Conservation (phyloP, 495 filamentous ascomycete genomes). For the Penicillium goetzii region DNA sequence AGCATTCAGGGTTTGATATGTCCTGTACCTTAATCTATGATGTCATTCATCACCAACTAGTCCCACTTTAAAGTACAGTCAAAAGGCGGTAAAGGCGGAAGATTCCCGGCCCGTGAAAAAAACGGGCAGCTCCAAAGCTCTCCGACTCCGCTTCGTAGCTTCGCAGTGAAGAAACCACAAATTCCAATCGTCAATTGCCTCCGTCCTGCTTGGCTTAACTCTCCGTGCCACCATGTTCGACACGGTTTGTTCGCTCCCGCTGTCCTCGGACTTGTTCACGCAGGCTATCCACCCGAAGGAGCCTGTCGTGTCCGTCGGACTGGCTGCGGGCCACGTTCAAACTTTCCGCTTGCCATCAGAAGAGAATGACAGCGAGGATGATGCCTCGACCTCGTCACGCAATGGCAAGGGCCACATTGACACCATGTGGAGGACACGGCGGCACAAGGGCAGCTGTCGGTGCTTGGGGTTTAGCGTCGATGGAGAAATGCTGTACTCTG, state of each 20-base stretch:
- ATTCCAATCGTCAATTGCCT: neutral
- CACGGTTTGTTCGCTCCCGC: conserved; percentile 84
- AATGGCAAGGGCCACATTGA: conserved; percentile 77
- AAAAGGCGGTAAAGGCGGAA: conserved; percentile 9
- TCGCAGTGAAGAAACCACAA: neutral
- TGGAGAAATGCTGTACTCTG: conserved; percentile 78
- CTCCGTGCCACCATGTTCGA: conserved; percentile 64
- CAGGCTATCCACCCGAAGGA: conserved; percentile 83
- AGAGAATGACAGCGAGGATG: conserved; percentile 49
- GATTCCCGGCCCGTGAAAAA: conserved; percentile 30
- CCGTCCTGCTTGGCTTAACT: neutral
- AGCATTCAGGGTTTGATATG: neutral
- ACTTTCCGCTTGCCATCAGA: conserved; percentile 75
- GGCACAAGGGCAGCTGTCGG: conserved; percentile 92
- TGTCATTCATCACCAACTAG: neutral
- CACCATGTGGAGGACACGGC: conserved; percentile 80
- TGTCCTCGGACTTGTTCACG: conserved; percentile 84
- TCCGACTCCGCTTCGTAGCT: neutral
- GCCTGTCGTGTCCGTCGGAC: conserved; percentile 82
- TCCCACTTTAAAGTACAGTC: neutral
- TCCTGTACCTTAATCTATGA: neutral
- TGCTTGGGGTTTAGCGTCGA: conserved; percentile 75
- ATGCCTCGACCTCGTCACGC: conserved; percentile 45
- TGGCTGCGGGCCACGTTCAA: conserved; percentile 84
- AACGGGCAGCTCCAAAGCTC: conserved; percentile 22